Conservation (phyloP, 2,329 filamentous ascomycete species). For the Botrytis medusae region DNA sequence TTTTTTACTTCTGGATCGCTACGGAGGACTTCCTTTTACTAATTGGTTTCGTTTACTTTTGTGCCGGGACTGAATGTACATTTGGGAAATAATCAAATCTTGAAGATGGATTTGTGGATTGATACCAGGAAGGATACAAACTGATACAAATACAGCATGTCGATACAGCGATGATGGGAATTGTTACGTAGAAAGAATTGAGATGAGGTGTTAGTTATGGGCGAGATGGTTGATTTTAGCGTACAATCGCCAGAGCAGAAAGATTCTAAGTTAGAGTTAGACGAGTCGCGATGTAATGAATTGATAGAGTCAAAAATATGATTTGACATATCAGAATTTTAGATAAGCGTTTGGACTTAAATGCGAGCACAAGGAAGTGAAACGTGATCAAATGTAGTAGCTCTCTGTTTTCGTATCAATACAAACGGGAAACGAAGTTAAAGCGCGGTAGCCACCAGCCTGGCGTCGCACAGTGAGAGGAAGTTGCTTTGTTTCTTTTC, state of each 20-base stretch:
- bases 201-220: neutral
- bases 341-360: neutral
- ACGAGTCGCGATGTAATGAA: conserved; percentile 5
- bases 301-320: conserved; percentile 1
- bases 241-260: neutral
- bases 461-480: neutral
- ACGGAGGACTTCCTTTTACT: neutral
- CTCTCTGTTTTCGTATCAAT: neutral
- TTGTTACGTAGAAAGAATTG: neutral
- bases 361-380: neutral
- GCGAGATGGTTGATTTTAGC: neutral
- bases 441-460: neutral
- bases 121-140: conserved; percentile 13
- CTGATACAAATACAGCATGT: neutral
- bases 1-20: conserved; percentile 6
- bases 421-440: neutral
- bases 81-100: conserved; percentile 7
- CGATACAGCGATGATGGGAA: conserved; percentile 1
- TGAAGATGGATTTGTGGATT: conserved; percentile 10
- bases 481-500: neutral
- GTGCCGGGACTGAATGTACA: neutral
- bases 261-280: neutral
- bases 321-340: neutral
- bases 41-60: conserved; percentile 12
- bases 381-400: neutral